Evolutionary conservation across 345 rosid genomes (phyloP).

Genomic region (Conringia planisiliqua): DNA sequence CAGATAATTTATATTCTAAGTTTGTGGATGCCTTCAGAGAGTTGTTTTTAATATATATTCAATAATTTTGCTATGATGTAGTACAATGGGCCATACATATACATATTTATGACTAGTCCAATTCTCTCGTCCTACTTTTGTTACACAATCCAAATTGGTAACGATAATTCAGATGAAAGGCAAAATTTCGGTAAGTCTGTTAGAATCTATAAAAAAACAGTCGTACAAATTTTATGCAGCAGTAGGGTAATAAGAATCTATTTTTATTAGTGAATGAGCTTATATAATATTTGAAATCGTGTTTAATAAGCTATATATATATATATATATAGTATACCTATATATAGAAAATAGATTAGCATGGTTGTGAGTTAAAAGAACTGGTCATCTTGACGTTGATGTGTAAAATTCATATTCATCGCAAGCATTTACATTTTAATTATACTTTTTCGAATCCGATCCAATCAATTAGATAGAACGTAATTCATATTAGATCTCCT

Average conservation of each 20-base stretch:
- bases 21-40: background rate
- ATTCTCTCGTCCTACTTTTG: background rate
- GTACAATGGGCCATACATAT: slow-evolving; percentile 10
- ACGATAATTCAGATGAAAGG: background rate
- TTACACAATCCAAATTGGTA: background rate
- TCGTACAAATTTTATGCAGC: background rate
- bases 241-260: background rate
- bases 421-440: background rate
- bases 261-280: background rate
- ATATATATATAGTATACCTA: background rate
- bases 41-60: background rate
- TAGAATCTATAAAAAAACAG: background rate
- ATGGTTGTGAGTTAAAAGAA: background rate
- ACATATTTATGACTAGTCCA: background rate
- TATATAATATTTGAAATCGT: background rate
- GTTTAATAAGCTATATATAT: background rate
- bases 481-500: slow-evolving; percentile 10
- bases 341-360: no score
- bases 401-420: slow-evolving; percentile 12
- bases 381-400: slow-evolving; percentile 19
- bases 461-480: background rate
- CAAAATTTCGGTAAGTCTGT: background rate
- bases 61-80: background rate
- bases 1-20: background rate
- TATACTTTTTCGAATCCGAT: background rate